Conservation (phyloP, 2,329 filamentous ascomycete species). For the Monosporascus sp. region DNA sequence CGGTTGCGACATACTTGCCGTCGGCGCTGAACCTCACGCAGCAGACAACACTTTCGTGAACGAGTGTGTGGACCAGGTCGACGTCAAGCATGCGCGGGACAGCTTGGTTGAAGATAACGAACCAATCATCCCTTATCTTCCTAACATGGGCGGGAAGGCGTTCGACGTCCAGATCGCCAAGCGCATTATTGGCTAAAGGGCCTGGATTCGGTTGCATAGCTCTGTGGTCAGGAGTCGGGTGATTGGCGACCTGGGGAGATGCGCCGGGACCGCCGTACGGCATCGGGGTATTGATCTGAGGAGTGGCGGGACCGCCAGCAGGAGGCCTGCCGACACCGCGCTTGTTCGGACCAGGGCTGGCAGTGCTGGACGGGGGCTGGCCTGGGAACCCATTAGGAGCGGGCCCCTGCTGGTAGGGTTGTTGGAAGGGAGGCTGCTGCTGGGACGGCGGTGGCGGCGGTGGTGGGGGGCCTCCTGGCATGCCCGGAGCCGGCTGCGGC, state of each 20-base stretch:
- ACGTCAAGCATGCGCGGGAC: constrained; percentile 88
- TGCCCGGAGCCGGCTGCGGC: constrained; percentile 69
- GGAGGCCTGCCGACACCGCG: constrained; percentile 62
- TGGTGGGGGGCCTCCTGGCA: constrained; percentile 44
- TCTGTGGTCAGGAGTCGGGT: constrained; percentile 69
- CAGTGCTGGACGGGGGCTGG: constrained; percentile 77
- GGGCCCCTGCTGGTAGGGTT: constrained; percentile 57
- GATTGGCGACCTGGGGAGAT: constrained; percentile 76
- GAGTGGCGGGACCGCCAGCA: constrained; percentile 70
- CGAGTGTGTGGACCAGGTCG: constrained; percentile 86
- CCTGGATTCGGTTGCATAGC: constrained; percentile 46
- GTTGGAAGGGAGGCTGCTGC: constrained; percentile 67
- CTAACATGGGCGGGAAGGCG: constrained; percentile 81
- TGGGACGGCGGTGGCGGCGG: constrained; percentile 55
- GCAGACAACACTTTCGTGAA: constrained; percentile 95
- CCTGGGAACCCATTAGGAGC: constrained; percentile 68
- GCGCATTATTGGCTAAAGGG: constrained; percentile 52
- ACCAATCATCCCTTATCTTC: constrained; percentile 89
- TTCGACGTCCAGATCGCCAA: constrained; percentile 84
- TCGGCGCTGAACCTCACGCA: constrained; percentile 96
- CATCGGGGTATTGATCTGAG: constrained; percentile 83
- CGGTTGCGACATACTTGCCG: constrained; percentile 91
- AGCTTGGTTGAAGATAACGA: constrained; percentile 91
- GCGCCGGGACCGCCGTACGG: constrained; percentile 78
- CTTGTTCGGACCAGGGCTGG: constrained; percentile 78